Evolutionary conservation across 2,329 filamentous ascomycete species (phyloP).

Genomic region (Neofusicoccum cordaticola): DNA sequence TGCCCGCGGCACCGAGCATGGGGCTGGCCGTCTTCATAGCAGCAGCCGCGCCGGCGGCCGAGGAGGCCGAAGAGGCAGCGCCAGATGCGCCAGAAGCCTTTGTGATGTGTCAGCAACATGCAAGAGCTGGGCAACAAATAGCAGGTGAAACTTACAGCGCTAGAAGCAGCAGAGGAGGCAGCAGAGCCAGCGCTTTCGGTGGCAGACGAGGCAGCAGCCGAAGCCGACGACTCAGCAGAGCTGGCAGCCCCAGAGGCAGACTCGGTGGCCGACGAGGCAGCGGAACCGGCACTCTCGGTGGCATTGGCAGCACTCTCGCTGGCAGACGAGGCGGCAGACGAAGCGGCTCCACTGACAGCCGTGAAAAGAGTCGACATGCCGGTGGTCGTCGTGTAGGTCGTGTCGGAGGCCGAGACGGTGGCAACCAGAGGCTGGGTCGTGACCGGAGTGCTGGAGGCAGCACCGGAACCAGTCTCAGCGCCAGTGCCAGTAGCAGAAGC

Average conservation of each 20-base stretch:
- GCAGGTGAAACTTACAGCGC: slow-evolving; percentile 6
- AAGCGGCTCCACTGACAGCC: slow-evolving; percentile 14
- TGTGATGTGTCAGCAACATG: neutral
- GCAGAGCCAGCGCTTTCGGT: slow-evolving; percentile 5
- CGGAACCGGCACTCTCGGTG: slow-evolving; percentile 17
- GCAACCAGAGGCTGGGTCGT: slow-evolving; percentile 8
- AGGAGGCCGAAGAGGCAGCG: slow-evolving; percentile 15
- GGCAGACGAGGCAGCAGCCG: slow-evolving; percentile 15
- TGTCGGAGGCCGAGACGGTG: slow-evolving; percentile 19
- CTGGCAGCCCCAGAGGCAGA: neutral
- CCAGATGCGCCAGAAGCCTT: slow-evolving; percentile 21
- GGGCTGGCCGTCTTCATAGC: slow-evolving; percentile 36
- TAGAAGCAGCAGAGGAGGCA: slow-evolving; percentile 16
- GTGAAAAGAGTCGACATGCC: slow-evolving; percentile 18
- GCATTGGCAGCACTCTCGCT: neutral
- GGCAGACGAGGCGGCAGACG: slow-evolving; percentile 18
- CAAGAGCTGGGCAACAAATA: neutral
- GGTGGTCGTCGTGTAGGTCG: slow-evolving; percentile 25
- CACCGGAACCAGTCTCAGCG: slow-evolving; percentile 17
- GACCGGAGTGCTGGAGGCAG: slow-evolving; percentile 20
- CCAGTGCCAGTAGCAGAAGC: neutral
- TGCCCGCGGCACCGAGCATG: slow-evolving; percentile 34
- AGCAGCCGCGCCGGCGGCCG: slow-evolving; percentile 23
- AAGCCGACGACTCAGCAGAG: neutral
- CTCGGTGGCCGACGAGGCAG: slow-evolving; percentile 11